Base-by-base conservation (phyloP, 345 rosid species). In the Chamaenerion angustifolium region DNA sequence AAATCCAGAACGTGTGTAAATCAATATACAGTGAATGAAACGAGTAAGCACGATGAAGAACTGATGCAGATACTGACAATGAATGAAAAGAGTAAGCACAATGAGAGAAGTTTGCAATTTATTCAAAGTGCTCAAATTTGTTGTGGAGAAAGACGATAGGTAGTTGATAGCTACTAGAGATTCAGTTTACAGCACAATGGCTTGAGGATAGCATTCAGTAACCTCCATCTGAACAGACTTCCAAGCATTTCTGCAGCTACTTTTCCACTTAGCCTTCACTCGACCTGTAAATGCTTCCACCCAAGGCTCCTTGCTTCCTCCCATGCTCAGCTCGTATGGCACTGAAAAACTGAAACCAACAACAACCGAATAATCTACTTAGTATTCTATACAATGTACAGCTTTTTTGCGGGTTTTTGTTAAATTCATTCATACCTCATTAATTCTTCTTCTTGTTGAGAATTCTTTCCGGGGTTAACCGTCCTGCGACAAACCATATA, bases 291-390 rank as follows among this genome's bases (percentile, higher is more conserved):
- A 81, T 46, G 53, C 56, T 71, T 66, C 76, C 1, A 86, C 97
- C 95, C 97, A 83, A 0, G 70, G 71, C 57, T 89, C 97, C 7
- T 76, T 76, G 56, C 66, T 61, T 45, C 90, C 94, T 56, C 73
- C 76, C 88, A 81, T 81, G 82, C 98, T 90, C 67, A 83, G 70
- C 16, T 86, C 94, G 54, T 71, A 85, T 5, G 95, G 98, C 68
- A 83, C 95, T 0, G 94, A 81, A 62, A 90, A 90, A 64, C 98
- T 90, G 80, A 31, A 31, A 31, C 37, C 6, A 5, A 5, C 37
- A 31, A 1, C 10, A 31, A 4, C 5, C 8, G 5, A 31, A 42
- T 19, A 13, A 27, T 21, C 23, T 49, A 18, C 14, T 55, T 37
- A 13, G 31, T 8, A 11, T 17, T 27, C 21, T 4, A 46, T 27